These are phyloP conservation scores for Starmerella bombi DNA, from an alignment of 805 yeast genomes.

Conservation along the genomic window DNA sequence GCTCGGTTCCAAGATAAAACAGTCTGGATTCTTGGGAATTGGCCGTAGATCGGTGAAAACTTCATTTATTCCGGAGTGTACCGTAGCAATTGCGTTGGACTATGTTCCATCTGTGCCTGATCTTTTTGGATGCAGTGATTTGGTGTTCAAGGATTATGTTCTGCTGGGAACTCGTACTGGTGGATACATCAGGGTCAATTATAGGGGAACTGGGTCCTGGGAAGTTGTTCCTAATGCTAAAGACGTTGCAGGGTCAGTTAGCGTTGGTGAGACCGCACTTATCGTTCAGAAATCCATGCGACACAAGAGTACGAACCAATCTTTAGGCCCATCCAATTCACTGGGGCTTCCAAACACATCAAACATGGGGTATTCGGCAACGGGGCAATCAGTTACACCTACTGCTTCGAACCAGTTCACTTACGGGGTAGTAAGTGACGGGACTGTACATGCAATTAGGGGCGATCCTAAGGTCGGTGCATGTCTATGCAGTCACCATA, in stretches of 20 bases:
- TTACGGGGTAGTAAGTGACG: conserved; percentile 6
- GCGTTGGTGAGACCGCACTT: conserved; percentile 4
- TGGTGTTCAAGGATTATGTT: conserved; percentile 14
- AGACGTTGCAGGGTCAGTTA: conserved; percentile 13
- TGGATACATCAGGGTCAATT: conserved; percentile 14
- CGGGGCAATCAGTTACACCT: not conserved
- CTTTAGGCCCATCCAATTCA: not conserved
- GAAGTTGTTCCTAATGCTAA: conserved; percentile 11
- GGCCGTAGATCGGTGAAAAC: conserved; percentile 6
- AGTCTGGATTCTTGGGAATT: conserved; percentile 13
- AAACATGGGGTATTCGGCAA: not conserved
- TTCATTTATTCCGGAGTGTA: conserved; percentile 5
- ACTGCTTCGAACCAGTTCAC: conserved; percentile 1
- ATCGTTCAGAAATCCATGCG: conserved; percentile 3
- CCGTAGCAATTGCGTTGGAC: conserved; percentile 9
- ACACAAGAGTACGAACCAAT: not conserved
- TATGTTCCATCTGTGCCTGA: conserved; percentile 8
- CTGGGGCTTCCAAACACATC: too few species aligned
- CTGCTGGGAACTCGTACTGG: conserved; percentile 12
- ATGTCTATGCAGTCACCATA: conserved; percentile 10
- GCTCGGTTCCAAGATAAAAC: conserved; percentile 7
- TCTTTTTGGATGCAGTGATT: conserved; percentile 7
- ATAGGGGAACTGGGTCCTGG: conserved; percentile 8
- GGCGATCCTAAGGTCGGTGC: conserved; percentile 8
- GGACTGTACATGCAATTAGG: conserved; percentile 10